These are phyloP conservation scores for Nakaseomyces uthaithaninus DNA, from an alignment of 1,139 yeast genomes.

Conservation along the genomic window DNA sequence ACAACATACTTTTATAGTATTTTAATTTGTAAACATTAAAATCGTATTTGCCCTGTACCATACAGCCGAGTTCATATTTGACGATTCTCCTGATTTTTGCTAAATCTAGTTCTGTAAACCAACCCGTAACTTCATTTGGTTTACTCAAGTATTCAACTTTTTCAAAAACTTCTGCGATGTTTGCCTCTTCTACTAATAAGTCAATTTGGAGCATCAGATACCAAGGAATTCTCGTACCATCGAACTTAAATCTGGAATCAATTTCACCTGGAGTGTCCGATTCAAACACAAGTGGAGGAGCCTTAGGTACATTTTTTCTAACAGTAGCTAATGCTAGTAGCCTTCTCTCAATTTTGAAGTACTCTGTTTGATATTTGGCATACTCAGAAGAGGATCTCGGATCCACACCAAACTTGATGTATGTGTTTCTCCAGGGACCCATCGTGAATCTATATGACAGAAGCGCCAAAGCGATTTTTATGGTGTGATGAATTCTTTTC, in stretches of 20 bases:
- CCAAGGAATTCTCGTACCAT: slow-evolving; percentile 62
- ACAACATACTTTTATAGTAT: slow-evolving; percentile 32
- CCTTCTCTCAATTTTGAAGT: slow-evolving; percentile 42
- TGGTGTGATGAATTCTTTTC: slow-evolving; percentile 39
- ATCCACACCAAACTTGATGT: slow-evolving; percentile 69
- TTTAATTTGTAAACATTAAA: slow-evolving; percentile 38
- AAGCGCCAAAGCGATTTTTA: slow-evolving; percentile 75
- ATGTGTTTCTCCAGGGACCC: slow-evolving; percentile 96
- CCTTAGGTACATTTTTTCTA: slow-evolving; percentile 32
- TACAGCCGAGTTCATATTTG: slow-evolving; percentile 59
- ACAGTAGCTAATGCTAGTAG: slow-evolving; percentile 36
- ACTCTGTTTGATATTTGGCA: slow-evolving; percentile 75
- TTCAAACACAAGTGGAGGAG: slow-evolving; percentile 30
- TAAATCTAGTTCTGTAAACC: slow-evolving; percentile 61
- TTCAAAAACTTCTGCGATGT: slow-evolving; percentile 44
- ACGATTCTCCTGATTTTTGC: slow-evolving; percentile 59
- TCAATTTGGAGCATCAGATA: slow-evolving; percentile 76
- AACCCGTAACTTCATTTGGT: slow-evolving; percentile 56
- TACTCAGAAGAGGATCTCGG: slow-evolving; percentile 51
- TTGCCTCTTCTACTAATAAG: slow-evolving; percentile 59
- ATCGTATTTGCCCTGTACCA: slow-evolving; percentile 39
- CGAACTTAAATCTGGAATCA: slow-evolving; percentile 50
- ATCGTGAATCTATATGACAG: slow-evolving; percentile 71
- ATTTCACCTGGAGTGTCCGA: slow-evolving; percentile 30
- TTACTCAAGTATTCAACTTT: slow-evolving; percentile 35